Base-by-base conservation (phyloP, 495 filamentous ascomycete species). In the Parachaetomium inaequale region DNA sequence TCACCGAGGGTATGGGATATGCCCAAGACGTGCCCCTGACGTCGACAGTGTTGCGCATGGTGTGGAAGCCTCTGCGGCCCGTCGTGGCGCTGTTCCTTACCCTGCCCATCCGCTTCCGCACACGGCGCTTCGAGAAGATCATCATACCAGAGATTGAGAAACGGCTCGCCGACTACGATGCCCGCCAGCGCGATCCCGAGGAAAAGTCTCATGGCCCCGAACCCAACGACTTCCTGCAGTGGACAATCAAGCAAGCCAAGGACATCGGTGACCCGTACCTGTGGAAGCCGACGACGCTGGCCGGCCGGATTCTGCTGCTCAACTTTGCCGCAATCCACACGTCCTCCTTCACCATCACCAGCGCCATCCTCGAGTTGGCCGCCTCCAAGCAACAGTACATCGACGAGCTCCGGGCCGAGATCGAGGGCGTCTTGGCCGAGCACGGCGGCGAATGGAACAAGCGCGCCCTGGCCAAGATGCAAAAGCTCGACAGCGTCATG, bases 311-410 rank as follows among this genome's bases (percentile, higher is more conserved):
- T n/a, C 63, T 76, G 28, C 42, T 76, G 3, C 60, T 81, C 46
- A 82, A 82, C 65, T 80, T 84, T 54, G 79, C 74, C 14, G 72
- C 80, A 1, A 79, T 82, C 43, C 81, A 83, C 64, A 82, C 82
- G 1, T 76, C 79, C 19, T 76, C 75, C 29, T 75, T 82, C 23
- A 66, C 74, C 29, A 75, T 79, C 29, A 81, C 79, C 14, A 54
- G 61, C 49, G 69, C 60, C 43, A 53, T 74, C 36, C 58, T 71
- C 6, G 70, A 70, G 25, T 63, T 74, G 17, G 63, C 54, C 21
- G 40, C 58, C 23, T 62, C 61, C 34, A 61, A 66, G 56, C 68
- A 61, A 32, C 77, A 82, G 61, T 81, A 77, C 63, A 64, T 86
- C 19, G 69, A 79, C 29, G 75, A 75, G 51, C 68, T 88, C 17